Percentiles rank a stretch among this genome's conserved stretches.
phyloP scores from a whole-genome alignment of 2,329 filamentous ascomycete genomes.

The Thielaviopsis punctulata region DNA sequence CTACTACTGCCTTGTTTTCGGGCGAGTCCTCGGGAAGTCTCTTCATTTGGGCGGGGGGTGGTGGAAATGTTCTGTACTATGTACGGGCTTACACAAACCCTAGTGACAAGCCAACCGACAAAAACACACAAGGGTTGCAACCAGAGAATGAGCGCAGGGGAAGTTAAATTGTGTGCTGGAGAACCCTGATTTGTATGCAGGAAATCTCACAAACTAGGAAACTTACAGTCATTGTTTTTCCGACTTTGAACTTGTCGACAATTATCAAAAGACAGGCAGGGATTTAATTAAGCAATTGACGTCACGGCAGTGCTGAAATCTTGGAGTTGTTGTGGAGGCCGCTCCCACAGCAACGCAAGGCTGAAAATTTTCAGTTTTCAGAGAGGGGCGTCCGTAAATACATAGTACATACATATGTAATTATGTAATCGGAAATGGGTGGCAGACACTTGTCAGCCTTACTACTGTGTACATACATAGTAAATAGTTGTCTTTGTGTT shows the following conservation, averaged over 20 bases:
- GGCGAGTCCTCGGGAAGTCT: neutral
- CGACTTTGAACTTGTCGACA: neutral
- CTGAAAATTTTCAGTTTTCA: conserved; percentile 2
- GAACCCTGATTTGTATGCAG: neutral
- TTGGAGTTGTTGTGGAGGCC: neutral
- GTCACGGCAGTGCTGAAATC: neutral
- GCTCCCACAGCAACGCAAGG: conserved; percentile 1
- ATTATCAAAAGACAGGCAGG: conserved; percentile 6
- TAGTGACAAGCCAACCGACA: neutral
- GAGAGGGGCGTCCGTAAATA: conserved; percentile 3
- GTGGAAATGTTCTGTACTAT: neutral
- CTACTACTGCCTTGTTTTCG: neutral
- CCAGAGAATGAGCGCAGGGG: neutral
- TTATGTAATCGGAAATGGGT: neutral
- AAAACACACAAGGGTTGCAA: neutral
- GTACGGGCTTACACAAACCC: neutral
- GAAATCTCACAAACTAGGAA: neutral
- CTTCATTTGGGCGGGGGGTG: neutral
- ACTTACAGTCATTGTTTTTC: conserved; percentile 1
- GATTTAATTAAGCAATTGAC: conserved; percentile 10
- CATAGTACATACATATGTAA: neutral
- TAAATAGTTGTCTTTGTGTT: neutral
- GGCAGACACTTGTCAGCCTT: neutral
- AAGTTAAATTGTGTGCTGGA: neutral
- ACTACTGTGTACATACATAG: too few relatives aligned